phyloP scores from a whole-genome alignment of 2,329 filamentous ascomycete species.

The Dothidotthia symphoricarpi region DNA sequence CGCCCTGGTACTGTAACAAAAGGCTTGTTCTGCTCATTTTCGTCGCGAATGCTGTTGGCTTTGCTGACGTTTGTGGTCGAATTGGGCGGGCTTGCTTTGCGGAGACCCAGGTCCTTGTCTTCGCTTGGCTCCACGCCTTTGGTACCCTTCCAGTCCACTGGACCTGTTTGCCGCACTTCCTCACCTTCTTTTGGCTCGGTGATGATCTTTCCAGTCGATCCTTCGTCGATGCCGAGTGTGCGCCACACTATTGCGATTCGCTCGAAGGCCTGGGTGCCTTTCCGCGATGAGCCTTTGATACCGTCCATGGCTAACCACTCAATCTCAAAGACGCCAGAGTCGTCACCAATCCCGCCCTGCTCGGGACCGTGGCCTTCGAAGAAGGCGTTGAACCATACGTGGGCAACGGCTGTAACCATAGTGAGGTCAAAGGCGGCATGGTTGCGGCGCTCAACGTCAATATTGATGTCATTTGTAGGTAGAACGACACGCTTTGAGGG shows the following conservation, averaged over 20 bases:
- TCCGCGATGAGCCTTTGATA: slow-evolving; percentile 82
- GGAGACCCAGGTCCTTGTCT: slow-evolving; percentile 66
- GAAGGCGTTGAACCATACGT: slow-evolving; percentile 95
- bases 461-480: slow-evolving; percentile 81
- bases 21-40: slow-evolving; percentile 25
- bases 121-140: slow-evolving; percentile 43
- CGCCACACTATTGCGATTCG: slow-evolving; percentile 84
- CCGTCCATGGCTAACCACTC: slow-evolving; percentile 85
- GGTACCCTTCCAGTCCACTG: slow-evolving; percentile 74
- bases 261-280: slow-evolving; percentile 80
- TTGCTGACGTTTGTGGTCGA: slow-evolving; percentile 67
- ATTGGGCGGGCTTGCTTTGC: slow-evolving; percentile 57
- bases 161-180: slow-evolving; percentile 65
- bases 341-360: slow-evolving; percentile 61
- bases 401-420: slow-evolving; percentile 88
- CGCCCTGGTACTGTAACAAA: slow-evolving; percentile 27
- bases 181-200: slow-evolving; percentile 65
- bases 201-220: slow-evolving; percentile 50
- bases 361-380: slow-evolving; percentile 83
- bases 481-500: slow-evolving; percentile 68
- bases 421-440: slow-evolving; percentile 72
- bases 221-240: slow-evolving; percentile 36
- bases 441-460: slow-evolving; percentile 84
- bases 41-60: slow-evolving; percentile 65
- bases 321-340: slow-evolving; percentile 69